Evolutionary conservation across 2,329 filamentous ascomycete species (phyloP).

Genomic region (Ceratocystis colombiana): DNA sequence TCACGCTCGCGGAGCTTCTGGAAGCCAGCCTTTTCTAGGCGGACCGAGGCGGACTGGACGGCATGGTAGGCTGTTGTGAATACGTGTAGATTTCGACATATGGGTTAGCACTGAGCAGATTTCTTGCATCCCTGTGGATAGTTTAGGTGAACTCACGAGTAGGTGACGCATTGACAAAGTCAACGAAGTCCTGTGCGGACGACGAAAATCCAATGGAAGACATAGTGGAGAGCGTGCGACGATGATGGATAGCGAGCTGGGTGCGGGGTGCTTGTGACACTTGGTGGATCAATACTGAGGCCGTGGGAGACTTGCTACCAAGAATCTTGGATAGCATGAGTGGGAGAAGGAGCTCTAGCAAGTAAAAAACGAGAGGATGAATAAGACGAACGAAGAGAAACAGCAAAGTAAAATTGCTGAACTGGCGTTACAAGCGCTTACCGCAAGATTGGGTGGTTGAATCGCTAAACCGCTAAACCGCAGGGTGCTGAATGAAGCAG

Average conservation of each 20-base stretch:
- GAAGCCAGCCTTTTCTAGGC: slow-evolving; percentile 77
- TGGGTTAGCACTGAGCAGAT: not conserved
- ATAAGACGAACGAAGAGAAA: not conserved
- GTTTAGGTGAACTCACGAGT: slow-evolving; percentile 54
- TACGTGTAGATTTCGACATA: not conserved
- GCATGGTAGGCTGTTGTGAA: slow-evolving; percentile 72
- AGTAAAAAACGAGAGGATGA: not conserved
- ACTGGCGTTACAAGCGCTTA: not conserved
- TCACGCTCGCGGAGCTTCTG: slow-evolving; percentile 81
- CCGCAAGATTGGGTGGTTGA: not conserved
- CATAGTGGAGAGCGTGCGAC: slow-evolving; percentile 36
- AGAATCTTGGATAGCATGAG: slow-evolving; percentile 22
- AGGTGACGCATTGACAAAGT: slow-evolving; percentile 89
- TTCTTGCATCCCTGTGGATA: not conserved
- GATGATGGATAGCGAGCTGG: not conserved
- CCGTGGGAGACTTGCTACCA: slow-evolving; percentile 18
- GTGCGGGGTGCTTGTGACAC: slow-evolving; percentile 1
- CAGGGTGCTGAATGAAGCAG: not conserved
- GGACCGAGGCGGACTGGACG: slow-evolving; percentile 64
- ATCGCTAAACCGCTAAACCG: not conserved
- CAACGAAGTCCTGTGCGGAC: slow-evolving; percentile 71
- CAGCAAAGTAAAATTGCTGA: not conserved
- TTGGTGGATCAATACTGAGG: slow-evolving; percentile 10
- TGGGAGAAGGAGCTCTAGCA: not conserved
- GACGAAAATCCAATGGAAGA: slow-evolving; percentile 36